Percentiles rank a stretch among this genome's conserved stretches.
Evolutionary conservation across 495 filamentous ascomycete species (phyloP).

Genomic region (Penicillium subrubescens): DNA sequence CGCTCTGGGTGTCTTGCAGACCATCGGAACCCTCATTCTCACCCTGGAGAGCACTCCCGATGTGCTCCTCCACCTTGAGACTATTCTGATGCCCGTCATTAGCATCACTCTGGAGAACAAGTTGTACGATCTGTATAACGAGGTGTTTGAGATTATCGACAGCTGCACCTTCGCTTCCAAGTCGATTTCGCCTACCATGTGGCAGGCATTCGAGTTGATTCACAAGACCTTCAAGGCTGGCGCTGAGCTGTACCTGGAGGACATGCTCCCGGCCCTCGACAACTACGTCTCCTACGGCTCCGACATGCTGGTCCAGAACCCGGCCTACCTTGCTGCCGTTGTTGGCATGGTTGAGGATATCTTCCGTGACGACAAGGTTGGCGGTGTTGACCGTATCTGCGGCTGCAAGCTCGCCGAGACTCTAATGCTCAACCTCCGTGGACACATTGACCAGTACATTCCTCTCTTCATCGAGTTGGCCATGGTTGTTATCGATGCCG

Average conservation of each 20-base stretch:
- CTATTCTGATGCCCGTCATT: slow-evolving; percentile 95
- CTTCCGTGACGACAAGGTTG: slow-evolving; percentile 83
- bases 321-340: slow-evolving; percentile 81
- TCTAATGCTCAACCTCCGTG: slow-evolving; percentile 92
- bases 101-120: slow-evolving; percentile 95
- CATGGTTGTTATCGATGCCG: slow-evolving; percentile 74
- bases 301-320: slow-evolving; percentile 75
- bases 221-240: slow-evolving; percentile 96
- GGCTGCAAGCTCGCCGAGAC: slow-evolving; percentile 99
- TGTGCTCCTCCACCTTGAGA: slow-evolving; percentile 89
- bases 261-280: slow-evolving; percentile 97
- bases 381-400: slow-evolving; percentile 93
- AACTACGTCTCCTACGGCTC: slow-evolving; percentile 95
- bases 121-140: slow-evolving; percentile 95
- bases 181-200: slow-evolving; percentile 93
- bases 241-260: slow-evolving; percentile 95
- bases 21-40: slow-evolving; percentile 94
- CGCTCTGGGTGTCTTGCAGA: slow-evolving; percentile 92
- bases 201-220: slow-evolving; percentile 95
- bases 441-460: slow-evolving; percentile 83
- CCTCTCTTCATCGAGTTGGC: slow-evolving; percentile 85
- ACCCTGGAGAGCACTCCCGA: slow-evolving; percentile 96
- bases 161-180: slow-evolving; percentile 99
- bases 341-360: slow-evolving; percentile 80
- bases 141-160: slow-evolving; percentile 98